phyloP scores from a whole-genome alignment of 805 yeast genomes.

The Suhomyces sp. region DNA sequence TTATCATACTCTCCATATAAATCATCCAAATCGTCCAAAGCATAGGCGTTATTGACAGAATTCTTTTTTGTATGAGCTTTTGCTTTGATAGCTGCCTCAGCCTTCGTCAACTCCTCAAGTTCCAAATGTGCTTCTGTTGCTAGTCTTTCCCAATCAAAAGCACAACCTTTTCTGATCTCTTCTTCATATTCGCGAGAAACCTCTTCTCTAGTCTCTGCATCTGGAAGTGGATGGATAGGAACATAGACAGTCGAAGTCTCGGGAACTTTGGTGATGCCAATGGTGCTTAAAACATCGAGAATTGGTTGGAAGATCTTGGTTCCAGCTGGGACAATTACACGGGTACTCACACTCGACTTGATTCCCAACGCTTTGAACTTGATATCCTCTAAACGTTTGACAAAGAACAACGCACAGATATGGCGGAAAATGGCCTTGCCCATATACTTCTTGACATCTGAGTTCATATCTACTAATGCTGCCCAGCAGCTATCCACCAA shows the following conservation, averaged over 20 bases:
- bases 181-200: constrained; percentile 3
- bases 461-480: background rate
- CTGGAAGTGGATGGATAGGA: constrained; percentile 5
- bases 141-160: constrained; percentile 7
- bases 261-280: constrained; percentile 4
- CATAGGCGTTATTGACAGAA: background rate
- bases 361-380: constrained; percentile 1
- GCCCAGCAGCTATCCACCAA: constrained; percentile 2
- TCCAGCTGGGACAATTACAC: constrained; percentile 1
- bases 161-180: constrained; percentile 6
- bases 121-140: constrained; percentile 1
- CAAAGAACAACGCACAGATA: constrained; percentile 4
- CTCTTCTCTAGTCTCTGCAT: constrained; percentile 1
- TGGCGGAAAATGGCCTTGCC: constrained; percentile 5
- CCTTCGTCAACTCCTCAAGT: constrained; percentile 1
- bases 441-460: background rate
- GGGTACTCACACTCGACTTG: constrained; percentile 2
- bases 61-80: constrained; percentile 1
- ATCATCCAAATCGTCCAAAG: background rate
- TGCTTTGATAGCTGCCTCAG: background rate
- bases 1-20: constrained; percentile 5
- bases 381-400: constrained; percentile 4
- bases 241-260: constrained; percentile 5
- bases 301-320: constrained; percentile 5
- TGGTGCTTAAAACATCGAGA: constrained; percentile 2